Conservation (phyloP, 2,329 filamentous ascomycete genomes). For the Paraconiothyrium sp. region DNA sequence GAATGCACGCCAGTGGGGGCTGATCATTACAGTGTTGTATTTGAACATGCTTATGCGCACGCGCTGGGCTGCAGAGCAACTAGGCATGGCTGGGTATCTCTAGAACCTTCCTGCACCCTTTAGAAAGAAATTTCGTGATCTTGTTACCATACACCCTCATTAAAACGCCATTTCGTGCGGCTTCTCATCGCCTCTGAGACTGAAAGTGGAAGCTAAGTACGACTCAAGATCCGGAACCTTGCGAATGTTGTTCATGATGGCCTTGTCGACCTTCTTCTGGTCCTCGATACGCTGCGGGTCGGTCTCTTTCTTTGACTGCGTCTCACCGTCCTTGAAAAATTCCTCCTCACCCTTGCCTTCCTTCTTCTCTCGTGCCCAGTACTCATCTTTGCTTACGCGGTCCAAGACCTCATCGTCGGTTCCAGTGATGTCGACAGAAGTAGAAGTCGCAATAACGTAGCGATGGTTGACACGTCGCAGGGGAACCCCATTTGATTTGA, state of each 20-base stretch:
- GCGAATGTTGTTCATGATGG: slow-evolving; percentile 92
- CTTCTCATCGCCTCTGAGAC: slow-evolving; percentile 97
- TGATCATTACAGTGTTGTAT: too few relatives aligned
- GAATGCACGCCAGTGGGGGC: too few relatives aligned
- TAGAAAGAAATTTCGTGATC: background rate
- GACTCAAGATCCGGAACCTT: slow-evolving; percentile 91
- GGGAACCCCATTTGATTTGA: slow-evolving; percentile 99
- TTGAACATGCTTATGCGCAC: background rate
- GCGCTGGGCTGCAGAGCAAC: background rate
- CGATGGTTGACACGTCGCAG: slow-evolving; percentile 90
- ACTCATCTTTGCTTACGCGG: slow-evolving; percentile 83
- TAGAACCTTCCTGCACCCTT: background rate
- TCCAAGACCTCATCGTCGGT: slow-evolving; percentile 75
- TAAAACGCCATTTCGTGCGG: slow-evolving; percentile 99
- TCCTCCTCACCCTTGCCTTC: slow-evolving; percentile 95
- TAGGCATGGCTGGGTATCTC: slow-evolving; percentile 8
- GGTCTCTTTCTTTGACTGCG: slow-evolving; percentile 92
- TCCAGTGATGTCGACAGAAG: slow-evolving; percentile 82
- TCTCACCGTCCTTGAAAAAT: slow-evolving; percentile 98
- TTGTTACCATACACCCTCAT: background rate
- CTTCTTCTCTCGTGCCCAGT: slow-evolving; percentile 95
- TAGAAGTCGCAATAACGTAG: slow-evolving; percentile 90
- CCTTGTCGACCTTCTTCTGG: slow-evolving; percentile 98
- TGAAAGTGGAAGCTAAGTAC: slow-evolving; percentile 95
- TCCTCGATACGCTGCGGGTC: slow-evolving; percentile 90